phyloP scores from a whole-genome alignment of 805 yeast genomes.

The Starmerella geochares region DNA sequence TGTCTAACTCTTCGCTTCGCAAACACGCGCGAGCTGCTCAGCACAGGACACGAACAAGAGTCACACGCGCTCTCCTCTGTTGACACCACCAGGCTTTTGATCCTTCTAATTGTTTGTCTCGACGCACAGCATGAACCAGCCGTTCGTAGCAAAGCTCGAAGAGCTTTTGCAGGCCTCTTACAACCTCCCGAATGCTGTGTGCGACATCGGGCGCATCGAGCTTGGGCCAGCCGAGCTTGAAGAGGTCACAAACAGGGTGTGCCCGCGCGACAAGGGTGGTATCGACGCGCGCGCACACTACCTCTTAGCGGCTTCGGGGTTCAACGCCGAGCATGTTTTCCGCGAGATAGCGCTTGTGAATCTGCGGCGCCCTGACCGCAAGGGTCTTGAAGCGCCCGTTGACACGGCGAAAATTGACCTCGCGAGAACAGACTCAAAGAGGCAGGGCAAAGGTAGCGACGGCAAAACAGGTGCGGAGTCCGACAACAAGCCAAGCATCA shows the following conservation, averaged over 20 bases:
- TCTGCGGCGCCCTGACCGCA: slow-evolving; percentile 13
- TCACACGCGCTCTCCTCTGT: neutral
- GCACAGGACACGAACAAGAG: no score
- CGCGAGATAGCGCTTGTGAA: slow-evolving; percentile 33
- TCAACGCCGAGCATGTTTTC: slow-evolving; percentile 75
- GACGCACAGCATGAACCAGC: slow-evolving; percentile 19
- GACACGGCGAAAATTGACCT: neutral
- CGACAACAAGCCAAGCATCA: neutral
- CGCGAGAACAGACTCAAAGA: neutral
- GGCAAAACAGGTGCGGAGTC: neutral
- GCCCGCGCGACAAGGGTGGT: slow-evolving; percentile 34
- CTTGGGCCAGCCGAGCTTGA: slow-evolving; percentile 64
- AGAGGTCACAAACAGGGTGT: slow-evolving; percentile 35
- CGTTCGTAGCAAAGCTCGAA: slow-evolving; percentile 38
- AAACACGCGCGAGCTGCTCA: no score
- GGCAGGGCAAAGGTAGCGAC: neutral
- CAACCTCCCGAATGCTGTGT: slow-evolving; percentile 54
- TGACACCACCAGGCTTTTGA: slow-evolving; percentile 3
- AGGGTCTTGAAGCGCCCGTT: slow-evolving; percentile 1
- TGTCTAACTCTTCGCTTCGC: no score
- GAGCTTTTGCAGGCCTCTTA: slow-evolving; percentile 70
- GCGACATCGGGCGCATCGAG: slow-evolving; percentile 71
- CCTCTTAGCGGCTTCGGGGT: slow-evolving; percentile 77
- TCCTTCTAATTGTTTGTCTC: slow-evolving; percentile 3
- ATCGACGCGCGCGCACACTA: slow-evolving; percentile 53